phyloP scores from a whole-genome alignment of 2,329 filamentous ascomycete genomes.

The Xylariaceae sp. region DNA sequence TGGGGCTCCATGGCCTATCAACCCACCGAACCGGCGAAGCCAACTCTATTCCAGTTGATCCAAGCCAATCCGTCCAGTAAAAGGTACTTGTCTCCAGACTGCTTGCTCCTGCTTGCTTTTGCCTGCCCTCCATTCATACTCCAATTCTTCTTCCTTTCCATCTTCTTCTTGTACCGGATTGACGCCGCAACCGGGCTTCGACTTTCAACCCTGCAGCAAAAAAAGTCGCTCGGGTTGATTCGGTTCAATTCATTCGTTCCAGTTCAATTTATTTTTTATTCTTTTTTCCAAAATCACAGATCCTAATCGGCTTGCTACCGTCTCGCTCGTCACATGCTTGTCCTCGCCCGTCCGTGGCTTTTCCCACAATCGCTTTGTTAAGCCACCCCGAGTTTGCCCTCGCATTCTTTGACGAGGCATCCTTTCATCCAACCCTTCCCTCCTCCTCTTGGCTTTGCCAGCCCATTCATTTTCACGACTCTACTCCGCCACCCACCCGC shows the following conservation, averaged over 20 bases:
- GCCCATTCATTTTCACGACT: not conserved
- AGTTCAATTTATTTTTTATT: not conserved
- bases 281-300: not conserved
- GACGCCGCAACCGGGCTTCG: no score
- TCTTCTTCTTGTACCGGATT: no score
- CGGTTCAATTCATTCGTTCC: no score
- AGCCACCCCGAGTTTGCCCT: constrained; percentile 4
- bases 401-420: constrained; percentile 16
- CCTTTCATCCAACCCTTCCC: not conserved
- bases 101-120: no score
- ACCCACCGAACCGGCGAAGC: no score
- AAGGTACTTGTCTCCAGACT: not conserved
- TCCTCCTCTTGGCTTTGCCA: not conserved
- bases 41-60: no score
- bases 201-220: no score
- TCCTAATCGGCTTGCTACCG: not conserved
- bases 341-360: constrained; percentile 13
- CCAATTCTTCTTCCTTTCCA: no score
- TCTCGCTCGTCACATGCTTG: not conserved
- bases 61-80: no score
- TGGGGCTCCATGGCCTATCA: no score
- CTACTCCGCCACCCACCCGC: not conserved
- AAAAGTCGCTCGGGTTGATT: no score
- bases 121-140: no score
- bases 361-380: constrained; percentile 19